Evolutionary conservation across 169 alveolate species (phyloP).

Genomic region (Ichthyophthirius multifiliis): DNA sequence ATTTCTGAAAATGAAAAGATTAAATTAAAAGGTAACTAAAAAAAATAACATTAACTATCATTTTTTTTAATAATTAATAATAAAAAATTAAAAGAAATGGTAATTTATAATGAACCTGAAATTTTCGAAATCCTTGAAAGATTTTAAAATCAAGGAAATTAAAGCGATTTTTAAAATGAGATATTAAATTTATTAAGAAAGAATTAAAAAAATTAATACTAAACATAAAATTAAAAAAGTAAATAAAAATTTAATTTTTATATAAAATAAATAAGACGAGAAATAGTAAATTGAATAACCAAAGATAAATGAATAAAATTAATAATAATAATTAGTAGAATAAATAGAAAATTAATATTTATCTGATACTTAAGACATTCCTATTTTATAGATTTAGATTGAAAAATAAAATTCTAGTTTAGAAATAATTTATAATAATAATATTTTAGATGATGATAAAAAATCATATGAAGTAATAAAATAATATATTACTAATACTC

Average conservation of each 20-base stretch:
- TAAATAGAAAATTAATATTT: not conserved
- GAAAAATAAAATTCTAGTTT: too few species aligned
- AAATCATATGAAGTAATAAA: not conserved
- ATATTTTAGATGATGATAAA: not conserved
- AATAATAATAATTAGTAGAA: not conserved
- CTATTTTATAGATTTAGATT: too few species aligned
- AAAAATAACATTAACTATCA: not conserved
- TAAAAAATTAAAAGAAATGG: not conserved
- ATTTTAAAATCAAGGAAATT: not conserved
- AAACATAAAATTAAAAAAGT: not conserved
- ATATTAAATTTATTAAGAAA: conserved; percentile 6
- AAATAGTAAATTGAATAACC: not conserved
- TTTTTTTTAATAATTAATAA: not conserved
- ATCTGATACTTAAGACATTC: too few species aligned
- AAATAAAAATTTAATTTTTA: not conserved
- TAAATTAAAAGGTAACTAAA: not conserved
- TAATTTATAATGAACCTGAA: conserved; percentile 14
- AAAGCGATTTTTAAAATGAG: not conserved
- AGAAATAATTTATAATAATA: too few species aligned
- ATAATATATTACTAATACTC: not conserved
- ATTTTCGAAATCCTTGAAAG: conserved; percentile 11
- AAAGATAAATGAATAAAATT: not conserved
- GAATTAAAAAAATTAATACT: not conserved
- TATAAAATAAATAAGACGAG: not conserved
- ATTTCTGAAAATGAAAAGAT: conserved; percentile 16